Base-by-base conservation (phyloP, 2,329 filamentous ascomycete genomes). In the Anisogramma anomala region DNA sequence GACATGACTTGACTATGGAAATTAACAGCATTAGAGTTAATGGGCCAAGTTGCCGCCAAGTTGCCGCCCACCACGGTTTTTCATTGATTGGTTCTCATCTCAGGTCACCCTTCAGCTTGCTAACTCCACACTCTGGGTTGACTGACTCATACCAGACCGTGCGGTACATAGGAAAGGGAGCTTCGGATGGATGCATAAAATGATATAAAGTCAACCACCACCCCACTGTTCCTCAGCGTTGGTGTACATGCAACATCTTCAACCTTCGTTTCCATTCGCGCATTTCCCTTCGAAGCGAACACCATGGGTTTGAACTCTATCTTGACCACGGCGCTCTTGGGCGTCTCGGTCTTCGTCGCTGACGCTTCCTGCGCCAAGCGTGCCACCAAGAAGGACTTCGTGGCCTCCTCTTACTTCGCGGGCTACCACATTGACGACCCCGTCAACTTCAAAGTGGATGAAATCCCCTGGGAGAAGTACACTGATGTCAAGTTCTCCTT, bases 401-500 rank as follows among this genome's bases (percentile, higher is more conserved):
- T 42, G 2, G 11, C 39, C 11, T 19, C 39, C 13, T 38, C 36
- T 3, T 50, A 49, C 25, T 50, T 50, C n/a, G 47, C 47, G 26
- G 48, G 48, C 15, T 48, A 43, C 36, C 48, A 50, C 23, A 42
- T 41, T 18, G 20, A 41, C 18, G 31, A 35, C 14, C n/a, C n/a
- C n/a, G n/a, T n/a, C n/a, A 41, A 39, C 15, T 47, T 41, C 18
- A 27, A 39, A 9, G 48, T 50, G 14, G 41, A 42, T 3, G 15
- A 32, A 9, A 49, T 50, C 9, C 42, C 27, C 3, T 50, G 47
- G 47, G 38, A 42, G 10, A 49, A 45, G 36, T 49, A 42, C 23
- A 49, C 38, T 3, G 44, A 49, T 15, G 37, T 45, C 20, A 49
- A 49, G 42, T 49, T 45, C 19, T 37, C 47, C 22, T 49, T 49